Percentiles rank a stretch among this genome's conserved stretches.
Evolutionary conservation across 257 asterid genomes (phyloP).

Genomic region (Fraxinus americana): DNA sequence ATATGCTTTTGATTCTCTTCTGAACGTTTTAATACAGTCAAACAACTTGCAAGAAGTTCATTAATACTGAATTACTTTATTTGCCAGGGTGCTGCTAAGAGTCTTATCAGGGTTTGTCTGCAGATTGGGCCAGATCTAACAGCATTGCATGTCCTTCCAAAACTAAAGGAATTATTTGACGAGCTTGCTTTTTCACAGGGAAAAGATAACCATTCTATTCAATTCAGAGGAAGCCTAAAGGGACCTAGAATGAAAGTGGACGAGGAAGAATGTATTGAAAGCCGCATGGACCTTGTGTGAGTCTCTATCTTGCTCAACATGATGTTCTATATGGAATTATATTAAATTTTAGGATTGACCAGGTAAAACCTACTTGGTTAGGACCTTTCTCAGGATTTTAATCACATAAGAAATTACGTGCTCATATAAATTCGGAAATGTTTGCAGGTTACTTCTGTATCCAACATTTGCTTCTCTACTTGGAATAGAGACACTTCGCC

Average conservation of each 20-base stretch:
- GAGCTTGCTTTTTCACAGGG: conserved; percentile 89
- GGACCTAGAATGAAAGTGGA: conserved; percentile 40
- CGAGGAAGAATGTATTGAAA: conserved; percentile 53
- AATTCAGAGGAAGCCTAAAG: conserved; percentile 40
- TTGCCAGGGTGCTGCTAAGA: conserved; percentile 74
- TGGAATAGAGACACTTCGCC: conserved; percentile 98
- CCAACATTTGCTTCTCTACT: conserved; percentile 89
- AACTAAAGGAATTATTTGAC: conserved; percentile 69
- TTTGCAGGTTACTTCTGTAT: conserved; percentile 76
- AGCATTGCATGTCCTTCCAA: conserved; percentile 78
- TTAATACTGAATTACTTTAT: conserved; percentile 28
- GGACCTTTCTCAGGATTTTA: conserved; percentile 17
- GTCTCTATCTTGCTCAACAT: conserved; percentile 36
- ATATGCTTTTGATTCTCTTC: conserved; percentile 1
- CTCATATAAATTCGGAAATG: conserved; percentile 21
- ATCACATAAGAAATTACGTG: conserved; percentile 13
- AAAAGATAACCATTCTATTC: conserved; percentile 38
- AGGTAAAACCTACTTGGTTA: background rate
- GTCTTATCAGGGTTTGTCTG: conserved; percentile 78
- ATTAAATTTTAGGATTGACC: background rate
- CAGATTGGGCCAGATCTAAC: conserved; percentile 89
- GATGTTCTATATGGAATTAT: conserved; percentile 2
- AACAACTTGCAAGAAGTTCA: conserved; percentile 18
- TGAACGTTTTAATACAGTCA: conserved; percentile 12
- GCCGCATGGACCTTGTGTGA: conserved; percentile 83